phyloP scores from a whole-genome alignment of 2,329 filamentous ascomycete species.

The Plectosphaerella cucumerina region DNA sequence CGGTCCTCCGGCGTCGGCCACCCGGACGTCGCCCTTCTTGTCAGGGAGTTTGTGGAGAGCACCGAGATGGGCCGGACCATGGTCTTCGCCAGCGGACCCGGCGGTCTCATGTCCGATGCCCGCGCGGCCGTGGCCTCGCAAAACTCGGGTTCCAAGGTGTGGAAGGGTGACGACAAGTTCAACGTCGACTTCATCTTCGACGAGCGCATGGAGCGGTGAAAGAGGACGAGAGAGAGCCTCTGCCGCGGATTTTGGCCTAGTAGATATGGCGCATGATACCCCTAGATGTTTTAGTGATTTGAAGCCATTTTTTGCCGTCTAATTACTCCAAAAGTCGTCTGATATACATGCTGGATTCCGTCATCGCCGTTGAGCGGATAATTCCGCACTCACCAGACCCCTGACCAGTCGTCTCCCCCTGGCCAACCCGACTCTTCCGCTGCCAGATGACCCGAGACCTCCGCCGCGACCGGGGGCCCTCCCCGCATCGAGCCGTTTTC shows the following conservation, averaged over 20 bases:
- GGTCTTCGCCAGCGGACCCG: conserved; percentile 58
- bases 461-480: too few species aligned
- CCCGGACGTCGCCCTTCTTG: conserved; percentile 40
- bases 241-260: neutral
- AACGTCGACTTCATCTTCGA: conserved; percentile 56
- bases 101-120: conserved; percentile 55
- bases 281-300: neutral
- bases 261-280: neutral
- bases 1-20: conserved; percentile 19
- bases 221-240: neutral
- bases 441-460: too few species aligned
- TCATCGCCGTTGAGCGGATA: too few species aligned
- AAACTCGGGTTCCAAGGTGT: conserved; percentile 50
- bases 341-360: too few species aligned
- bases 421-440: too few species aligned
- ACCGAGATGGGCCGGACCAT: conserved; percentile 45
- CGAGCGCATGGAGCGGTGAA: conserved; percentile 52
- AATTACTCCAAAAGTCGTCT: too few species aligned
- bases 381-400: too few species aligned
- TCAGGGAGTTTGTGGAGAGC: conserved; percentile 42
- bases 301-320: too few species aligned
- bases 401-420: too few species aligned
- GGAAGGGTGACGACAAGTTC: conserved; percentile 51
- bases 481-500: too few species aligned
- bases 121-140: conserved; percentile 46